phyloP scores from a whole-genome alignment of 495 filamentous ascomycete genomes.

The Hypoxylon fuscum region DNA sequence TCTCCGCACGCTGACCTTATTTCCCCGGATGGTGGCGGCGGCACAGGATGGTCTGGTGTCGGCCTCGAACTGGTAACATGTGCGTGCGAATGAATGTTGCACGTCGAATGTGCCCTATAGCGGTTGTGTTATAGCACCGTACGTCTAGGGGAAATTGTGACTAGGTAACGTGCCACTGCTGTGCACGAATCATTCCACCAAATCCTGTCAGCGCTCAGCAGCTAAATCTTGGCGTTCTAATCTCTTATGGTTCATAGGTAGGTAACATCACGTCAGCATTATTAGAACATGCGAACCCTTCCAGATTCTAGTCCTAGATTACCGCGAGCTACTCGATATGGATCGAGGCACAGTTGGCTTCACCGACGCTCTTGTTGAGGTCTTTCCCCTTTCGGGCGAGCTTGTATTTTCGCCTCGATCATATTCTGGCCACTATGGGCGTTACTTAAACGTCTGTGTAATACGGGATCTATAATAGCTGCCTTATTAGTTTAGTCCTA shows the following conservation, averaged over 20 bases:
- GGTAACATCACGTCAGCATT: slow-evolving; percentile 26
- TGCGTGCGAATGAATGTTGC: neutral
- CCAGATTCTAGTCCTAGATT: neutral
- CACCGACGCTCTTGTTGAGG: slow-evolving; percentile 6
- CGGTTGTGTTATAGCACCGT: neutral
- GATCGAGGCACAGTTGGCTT: neutral
- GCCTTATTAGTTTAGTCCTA: slow-evolving; percentile 23
- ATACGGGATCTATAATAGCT: slow-evolving; percentile 4
- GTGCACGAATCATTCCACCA: neutral
- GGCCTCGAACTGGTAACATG: neutral
- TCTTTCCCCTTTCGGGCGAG: slow-evolving; percentile 7
- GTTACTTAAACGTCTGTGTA: slow-evolving; percentile 4
- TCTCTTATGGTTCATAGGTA: neutral
- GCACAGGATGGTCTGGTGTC: neutral
- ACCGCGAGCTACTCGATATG: neutral
- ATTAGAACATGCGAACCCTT: neutral
- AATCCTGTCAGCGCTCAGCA: neutral
- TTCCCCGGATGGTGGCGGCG: slow-evolving; percentile 11
- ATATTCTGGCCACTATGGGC: neutral
- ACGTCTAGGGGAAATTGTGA: neutral
- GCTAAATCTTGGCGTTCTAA: slow-evolving; percentile 13
- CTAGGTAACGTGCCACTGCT: slow-evolving; percentile 15
- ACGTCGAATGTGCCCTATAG: neutral
- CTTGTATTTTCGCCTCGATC: neutral
- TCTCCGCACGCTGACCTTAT: slow-evolving; percentile 12